These are phyloP conservation scores for Trichophaea hybrida DNA, from an alignment of 2,329 filamentous ascomycete genomes.

Conservation along the genomic window DNA sequence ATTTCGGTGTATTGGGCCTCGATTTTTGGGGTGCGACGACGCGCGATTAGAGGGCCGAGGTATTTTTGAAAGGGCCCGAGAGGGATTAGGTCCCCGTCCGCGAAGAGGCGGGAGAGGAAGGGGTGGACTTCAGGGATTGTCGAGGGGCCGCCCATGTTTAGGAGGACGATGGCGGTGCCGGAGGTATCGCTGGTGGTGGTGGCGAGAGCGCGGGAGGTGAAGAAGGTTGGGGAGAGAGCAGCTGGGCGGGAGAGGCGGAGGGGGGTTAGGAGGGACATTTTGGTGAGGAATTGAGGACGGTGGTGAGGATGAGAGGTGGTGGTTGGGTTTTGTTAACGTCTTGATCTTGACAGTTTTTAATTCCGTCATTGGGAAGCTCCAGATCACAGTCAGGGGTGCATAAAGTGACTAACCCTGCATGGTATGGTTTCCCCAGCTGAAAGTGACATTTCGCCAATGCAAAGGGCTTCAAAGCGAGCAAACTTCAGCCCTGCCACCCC, in stretches of 20 bases:
- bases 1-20: conserved; percentile 90
- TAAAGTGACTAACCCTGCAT: no score
- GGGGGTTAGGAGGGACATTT: conserved; percentile 14
- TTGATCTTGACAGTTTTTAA: no score
- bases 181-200: conserved; percentile 1
- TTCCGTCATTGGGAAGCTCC: no score
- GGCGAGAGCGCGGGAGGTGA: conserved; percentile 16
- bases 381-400: no score
- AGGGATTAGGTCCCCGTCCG: conserved; percentile 90
- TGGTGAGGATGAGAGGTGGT: not conserved
- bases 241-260: conserved; percentile 6
- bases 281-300: not conserved
- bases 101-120: conserved; percentile 85
- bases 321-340: not conserved
- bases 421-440: no score
- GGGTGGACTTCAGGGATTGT: conserved; percentile 75
- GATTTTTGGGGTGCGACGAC: conserved; percentile 85
- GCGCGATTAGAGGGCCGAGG: conserved; percentile 73
- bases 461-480: no score
- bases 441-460: no score
- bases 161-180: conserved; percentile 83
- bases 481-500: no score
- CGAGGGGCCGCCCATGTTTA: conserved; percentile 96
- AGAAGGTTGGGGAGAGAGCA: conserved; percentile 15
- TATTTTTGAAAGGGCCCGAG: conserved; percentile 82